Base-by-base conservation (phyloP, 495 filamentous ascomycete species). In the Hypomontagnella monticulosa region DNA sequence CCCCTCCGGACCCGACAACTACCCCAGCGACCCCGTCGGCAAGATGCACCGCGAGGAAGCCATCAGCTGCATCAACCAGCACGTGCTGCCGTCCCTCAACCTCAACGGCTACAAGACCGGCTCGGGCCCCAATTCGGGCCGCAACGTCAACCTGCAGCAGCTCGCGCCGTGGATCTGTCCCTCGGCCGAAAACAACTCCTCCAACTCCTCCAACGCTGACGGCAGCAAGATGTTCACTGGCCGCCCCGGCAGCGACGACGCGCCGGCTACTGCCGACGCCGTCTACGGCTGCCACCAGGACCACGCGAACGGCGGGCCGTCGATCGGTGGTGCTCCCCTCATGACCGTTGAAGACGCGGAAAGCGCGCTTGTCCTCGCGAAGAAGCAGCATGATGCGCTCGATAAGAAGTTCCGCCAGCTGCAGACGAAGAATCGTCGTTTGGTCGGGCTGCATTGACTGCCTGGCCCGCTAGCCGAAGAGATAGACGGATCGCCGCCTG, bases 21-120 rank as follows among this genome's bases (percentile, higher is more conserved):
- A 78, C 46, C 70, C 79, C 4, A 74, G 76, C 30, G 84, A 86
- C 61, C 83, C 79, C 4, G 75, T 83, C 9, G 81, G 78, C 57
- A 86, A 85, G 74, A 83, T 86, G 62, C 84, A 83, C 63, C 78
- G 84, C 11, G 86, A 87, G 66, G 86, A 88, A 44, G 84, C 85
- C 4, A 80, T 87, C n/a, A 81, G 80, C 58, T 88, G 86, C 72
- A 85, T 89, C 74, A 89, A 89, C 70, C 86, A 89, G 71, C 87
- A 85, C 57, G 84, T 89, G 0, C 72, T 89, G 4, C 85, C 86
- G 1, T 80, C 75, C 6, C 76, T 79, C 20, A 82, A 79, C 63
- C 75, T 81, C 15, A 72, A 73, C 61, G 78, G 73, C 7, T 72
- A 77, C 38, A 73, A 79, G 16, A 53, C 71, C 9, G 75, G 73